Evolutionary conservation across 169 alveolate species (phyloP).

Genomic region (Eimeria acervulina): DNA sequence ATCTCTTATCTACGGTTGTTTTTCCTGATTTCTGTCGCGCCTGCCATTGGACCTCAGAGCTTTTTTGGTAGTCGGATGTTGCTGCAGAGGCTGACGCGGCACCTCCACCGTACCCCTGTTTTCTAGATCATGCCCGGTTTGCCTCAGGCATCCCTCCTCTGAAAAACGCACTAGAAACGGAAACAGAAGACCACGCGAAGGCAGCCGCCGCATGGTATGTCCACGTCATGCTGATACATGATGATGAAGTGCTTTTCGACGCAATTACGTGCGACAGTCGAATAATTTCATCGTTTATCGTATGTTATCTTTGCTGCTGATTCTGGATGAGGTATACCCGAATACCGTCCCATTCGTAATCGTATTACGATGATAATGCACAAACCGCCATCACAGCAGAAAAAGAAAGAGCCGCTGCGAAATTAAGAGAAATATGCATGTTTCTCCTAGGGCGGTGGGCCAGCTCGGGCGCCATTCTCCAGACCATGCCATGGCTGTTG

Average conservation of each 20-base stretch:
- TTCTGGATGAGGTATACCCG: neutral
- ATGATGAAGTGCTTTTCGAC: no score
- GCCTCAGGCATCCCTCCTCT: slow-evolving; percentile 94
- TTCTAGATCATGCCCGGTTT: neutral
- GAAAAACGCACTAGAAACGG: slow-evolving; percentile 95
- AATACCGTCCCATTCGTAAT: neutral
- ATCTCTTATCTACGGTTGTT: neutral
- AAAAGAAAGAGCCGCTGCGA: neutral
- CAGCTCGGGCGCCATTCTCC: slow-evolving; percentile 96
- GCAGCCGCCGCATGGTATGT: slow-evolving; percentile 95
- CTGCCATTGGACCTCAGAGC: neutral
- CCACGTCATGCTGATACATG: no score
- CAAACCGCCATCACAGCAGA: neutral
- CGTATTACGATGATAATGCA: no score
- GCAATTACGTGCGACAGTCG: no score
- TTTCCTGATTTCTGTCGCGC: neutral
- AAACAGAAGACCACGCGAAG: slow-evolving; percentile 95
- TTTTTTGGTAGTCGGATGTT: neutral
- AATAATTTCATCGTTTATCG: neutral
- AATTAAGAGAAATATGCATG: neutral
- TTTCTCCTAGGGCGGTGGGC: slow-evolving; percentile 88
- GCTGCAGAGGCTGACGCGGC: neutral
- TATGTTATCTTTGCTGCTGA: neutral
- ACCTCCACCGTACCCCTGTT: neutral
- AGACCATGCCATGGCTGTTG: slow-evolving; percentile 96